Conservation (phyloP, 257 asterid genomes). For the Scutellaria galericulata region DNA sequence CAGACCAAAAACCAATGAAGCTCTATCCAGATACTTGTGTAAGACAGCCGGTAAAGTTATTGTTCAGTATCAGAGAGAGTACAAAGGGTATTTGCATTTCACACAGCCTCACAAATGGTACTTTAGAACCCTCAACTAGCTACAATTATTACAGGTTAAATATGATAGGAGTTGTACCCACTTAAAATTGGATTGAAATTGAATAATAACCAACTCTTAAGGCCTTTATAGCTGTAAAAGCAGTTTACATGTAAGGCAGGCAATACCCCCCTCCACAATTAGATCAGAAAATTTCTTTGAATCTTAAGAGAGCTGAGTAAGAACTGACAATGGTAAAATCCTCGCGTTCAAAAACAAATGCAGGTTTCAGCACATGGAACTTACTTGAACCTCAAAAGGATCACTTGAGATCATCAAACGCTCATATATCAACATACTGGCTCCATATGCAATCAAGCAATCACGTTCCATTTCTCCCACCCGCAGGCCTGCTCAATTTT, state of each 20-base stretch:
- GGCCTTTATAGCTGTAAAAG: not conserved
- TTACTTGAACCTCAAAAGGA: conserved; percentile 94
- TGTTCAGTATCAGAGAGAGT: not conserved
- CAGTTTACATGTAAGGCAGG: no score
- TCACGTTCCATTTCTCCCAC: conserved; percentile 99
- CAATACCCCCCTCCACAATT: no score
- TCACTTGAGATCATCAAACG: conserved; percentile 95
- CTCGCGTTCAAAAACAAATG: not conserved
- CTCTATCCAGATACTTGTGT: no score
- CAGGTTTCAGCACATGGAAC: conserved; percentile 14
- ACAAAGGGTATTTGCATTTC: not conserved
- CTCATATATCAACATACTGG: conserved; percentile 89
- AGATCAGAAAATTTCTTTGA: no score
- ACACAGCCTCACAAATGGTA: not conserved
- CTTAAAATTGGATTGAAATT: not conserved
- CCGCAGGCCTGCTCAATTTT: conserved; percentile 66
- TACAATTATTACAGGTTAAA: no score
- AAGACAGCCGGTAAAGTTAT: not conserved
- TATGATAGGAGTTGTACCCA: not conserved
- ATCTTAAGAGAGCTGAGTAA: not conserved
- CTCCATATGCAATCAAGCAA: conserved; percentile 97
- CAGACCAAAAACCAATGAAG: no score
- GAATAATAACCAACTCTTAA: no score
- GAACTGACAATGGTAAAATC: not conserved
- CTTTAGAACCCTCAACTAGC: no score